Conservation (phyloP, 2,329 filamentous ascomycete species). For the Alternaria tenuissima region DNA sequence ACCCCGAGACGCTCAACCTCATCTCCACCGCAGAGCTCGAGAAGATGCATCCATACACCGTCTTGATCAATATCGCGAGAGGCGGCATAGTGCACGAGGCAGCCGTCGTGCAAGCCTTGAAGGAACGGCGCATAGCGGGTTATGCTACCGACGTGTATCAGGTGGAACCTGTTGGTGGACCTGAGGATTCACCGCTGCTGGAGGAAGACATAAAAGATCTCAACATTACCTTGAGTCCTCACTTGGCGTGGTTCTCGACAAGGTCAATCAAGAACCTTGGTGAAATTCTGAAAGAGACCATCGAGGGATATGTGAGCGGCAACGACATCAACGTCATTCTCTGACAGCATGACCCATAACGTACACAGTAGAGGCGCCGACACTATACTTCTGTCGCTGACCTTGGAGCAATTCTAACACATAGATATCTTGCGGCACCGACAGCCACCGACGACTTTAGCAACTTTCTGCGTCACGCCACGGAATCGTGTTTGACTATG, state of each 20-base stretch:
- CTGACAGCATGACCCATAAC: not conserved
- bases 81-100: constrained; percentile 62
- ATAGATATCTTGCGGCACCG: no score
- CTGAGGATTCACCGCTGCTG: constrained; percentile 55
- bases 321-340: constrained; percentile 51
- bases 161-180: constrained; percentile 56
- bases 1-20: constrained; percentile 43
- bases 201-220: constrained; percentile 55
- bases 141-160: constrained; percentile 62
- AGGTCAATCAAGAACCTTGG: constrained; percentile 59
- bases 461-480: not conserved
- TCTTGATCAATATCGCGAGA: constrained; percentile 60
- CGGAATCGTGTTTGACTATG: not conserved
- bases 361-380: not conserved
- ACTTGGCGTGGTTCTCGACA: constrained; percentile 63
- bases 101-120: constrained; percentile 57
- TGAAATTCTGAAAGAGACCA: constrained; percentile 55
- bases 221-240: constrained; percentile 62
- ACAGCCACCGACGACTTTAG: not conserved
- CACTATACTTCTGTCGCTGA: not conserved
- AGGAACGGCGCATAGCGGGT: constrained; percentile 56
- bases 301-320: constrained; percentile 57
- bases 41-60: constrained; percentile 55
- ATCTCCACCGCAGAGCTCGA: constrained; percentile 53
- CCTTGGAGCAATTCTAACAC: not conserved